A percentile compares a stretch with the other conserved stretches of the same genome.
Conservation (phyloP, 371 early-diverging fungal genomes). For the Circinella minor region DNA sequence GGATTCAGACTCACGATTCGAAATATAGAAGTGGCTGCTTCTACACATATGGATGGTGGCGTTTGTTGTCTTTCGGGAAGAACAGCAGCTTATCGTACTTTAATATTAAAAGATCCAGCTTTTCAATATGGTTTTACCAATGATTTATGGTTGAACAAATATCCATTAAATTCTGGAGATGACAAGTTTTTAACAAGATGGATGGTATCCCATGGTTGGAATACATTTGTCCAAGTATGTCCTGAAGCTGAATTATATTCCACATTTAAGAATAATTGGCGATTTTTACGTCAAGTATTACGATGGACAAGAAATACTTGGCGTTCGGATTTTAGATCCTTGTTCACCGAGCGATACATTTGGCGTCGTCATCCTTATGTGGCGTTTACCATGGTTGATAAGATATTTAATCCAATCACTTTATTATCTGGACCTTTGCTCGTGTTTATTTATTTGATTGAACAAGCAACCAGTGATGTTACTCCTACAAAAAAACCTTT, state of each 20-base stretch:
- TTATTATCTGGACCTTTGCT: constrained; percentile 65
- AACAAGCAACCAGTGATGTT: not conserved
- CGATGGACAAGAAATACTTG: constrained; percentile 75
- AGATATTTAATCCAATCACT: constrained; percentile 70
- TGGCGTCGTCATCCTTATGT: constrained; percentile 70
- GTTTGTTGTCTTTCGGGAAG: constrained; percentile 71
- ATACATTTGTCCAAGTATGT: constrained; percentile 66
- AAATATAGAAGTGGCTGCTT: constrained; percentile 70
- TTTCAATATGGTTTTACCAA: constrained; percentile 70
- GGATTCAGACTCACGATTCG: constrained; percentile 66
- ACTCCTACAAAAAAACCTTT: constrained; percentile 17
- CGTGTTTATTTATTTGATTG: constrained; percentile 39
- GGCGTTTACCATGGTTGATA: constrained; percentile 74
- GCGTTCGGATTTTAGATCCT: constrained; percentile 67
- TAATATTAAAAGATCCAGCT: constrained; percentile 68
- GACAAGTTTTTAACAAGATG: constrained; percentile 75
- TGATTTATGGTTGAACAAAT: constrained; percentile 68
- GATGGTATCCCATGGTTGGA: constrained; percentile 71
- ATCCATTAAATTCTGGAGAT: constrained; percentile 71
- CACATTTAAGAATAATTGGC: constrained; percentile 75
- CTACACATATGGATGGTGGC: constrained; percentile 74
- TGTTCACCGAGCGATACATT: constrained; percentile 62
- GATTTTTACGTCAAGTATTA: constrained; percentile 66
- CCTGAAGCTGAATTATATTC: constrained; percentile 65
- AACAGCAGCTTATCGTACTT: constrained; percentile 70